Evolutionary conservation across 2,329 filamentous ascomycete species (phyloP), one percentile per base, ranked within the genome.

Genomic region (Tolypocladium endophyticum): DNA sequence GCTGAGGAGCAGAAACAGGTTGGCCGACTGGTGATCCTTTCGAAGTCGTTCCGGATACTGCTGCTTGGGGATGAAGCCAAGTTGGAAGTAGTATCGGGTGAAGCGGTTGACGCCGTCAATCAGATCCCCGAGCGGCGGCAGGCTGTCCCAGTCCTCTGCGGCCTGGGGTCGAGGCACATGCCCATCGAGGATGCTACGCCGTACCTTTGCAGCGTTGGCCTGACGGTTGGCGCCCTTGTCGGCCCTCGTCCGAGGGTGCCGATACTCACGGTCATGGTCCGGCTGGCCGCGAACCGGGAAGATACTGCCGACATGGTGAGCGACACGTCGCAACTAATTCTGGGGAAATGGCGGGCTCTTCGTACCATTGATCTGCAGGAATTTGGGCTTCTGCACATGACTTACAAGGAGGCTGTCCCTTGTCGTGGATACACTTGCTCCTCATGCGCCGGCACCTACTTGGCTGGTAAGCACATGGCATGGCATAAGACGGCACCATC

Each of bases 61-160:
- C 30, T 79, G 72, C 68, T 82, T 83, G 6, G 79, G 79, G 39
- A 85, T 80, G 65, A 85, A 85, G 30, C 82, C 80, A 8, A 85
- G 76, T 68, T 85, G 82, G 63, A 84, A 84, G 66, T 82, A 85
- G 64, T 83, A 76, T 8, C 72, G 72, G 1, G 77, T 82, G 64
- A 85, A 84, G 50, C 75, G 76, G 60, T 79, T 72, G 61, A 84
- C 77, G 7, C 76, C 80, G 56, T 83, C 80, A 30, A 83, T 72
- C 57, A 83, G 74, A 52, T 80, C 76, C 1, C 73, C 68, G 20
- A 82, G 65, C 1, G 78, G 76, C 14, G 81, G 81, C 18, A 84
- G 70, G 4, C 75, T 69, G 12, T 78, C 76, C 81, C 81, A 83
- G 38, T 77, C 74, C 56, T 81, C 74, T 3, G 61, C 53, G 4